Evolutionary conservation across 1,284 basidiomycete species (phyloP), one percentile per base, ranked within the genome.

Genomic region (Papiliotrema nemorosa): DNA sequence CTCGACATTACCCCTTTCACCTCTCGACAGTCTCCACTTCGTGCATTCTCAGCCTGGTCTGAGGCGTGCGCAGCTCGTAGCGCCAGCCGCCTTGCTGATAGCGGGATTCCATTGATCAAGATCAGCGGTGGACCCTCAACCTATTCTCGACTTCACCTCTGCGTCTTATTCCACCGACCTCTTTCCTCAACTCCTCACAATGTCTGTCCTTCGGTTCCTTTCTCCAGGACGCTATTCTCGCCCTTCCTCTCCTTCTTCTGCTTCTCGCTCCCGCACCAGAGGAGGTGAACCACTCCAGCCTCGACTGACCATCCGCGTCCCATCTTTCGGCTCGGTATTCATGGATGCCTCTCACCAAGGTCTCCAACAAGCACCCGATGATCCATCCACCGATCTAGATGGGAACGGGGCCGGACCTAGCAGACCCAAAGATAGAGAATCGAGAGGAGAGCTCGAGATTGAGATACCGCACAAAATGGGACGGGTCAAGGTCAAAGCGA

Each of bases 371-470:
- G 14, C 27, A 3, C 3, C 14, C 24, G 40, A 42, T 27, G 22
- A 16, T 6, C 24, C 42, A 20, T 18, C 31, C 16, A 9, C 42
- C 3, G 31, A 31, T n/a, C 24, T 26, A 24, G 42, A n/a, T 7
- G 22, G 22, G 27, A 44, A 43, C 10, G 29, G 54, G 7, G 29
- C 29, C 7, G 29, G 29, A 31, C 29, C 29, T 7, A 31, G 29
- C 29, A 31, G 29, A 14, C 9, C 14, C 9, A 49, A 37, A 37
- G 52, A 59, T 37, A 49, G 53, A 26, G 48, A 56, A 20, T 29
- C 53, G 10, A 29, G 37, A 18, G 58, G 58, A 22, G 45, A 54
- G 27, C 47, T 59, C 16, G 58, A 54, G 25, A 42, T 59, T 6
- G 40, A 42, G 10, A 39, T 59, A 2, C 58, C 57, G 4, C 4